A percentile compares a stretch with the other conserved stretches of the same genome.
Conservation (phyloP, 2,329 filamentous ascomycete species). For the Celoporthe dispersa region DNA sequence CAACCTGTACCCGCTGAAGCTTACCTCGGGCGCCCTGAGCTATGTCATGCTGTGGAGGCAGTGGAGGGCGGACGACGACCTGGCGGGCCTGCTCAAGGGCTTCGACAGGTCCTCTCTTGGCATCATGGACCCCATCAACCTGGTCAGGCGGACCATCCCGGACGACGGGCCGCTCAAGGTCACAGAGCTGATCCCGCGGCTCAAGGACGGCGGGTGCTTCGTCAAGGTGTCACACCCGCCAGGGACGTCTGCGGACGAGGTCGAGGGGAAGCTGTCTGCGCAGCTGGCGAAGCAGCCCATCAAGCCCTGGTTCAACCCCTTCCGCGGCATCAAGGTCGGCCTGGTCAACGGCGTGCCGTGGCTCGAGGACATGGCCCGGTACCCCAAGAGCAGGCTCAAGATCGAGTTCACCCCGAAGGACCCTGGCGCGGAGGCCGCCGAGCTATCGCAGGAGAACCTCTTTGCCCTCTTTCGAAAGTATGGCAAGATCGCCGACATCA, state of each 20-base stretch:
- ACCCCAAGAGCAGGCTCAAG: slow-evolving; percentile 75
- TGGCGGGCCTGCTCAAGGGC: slow-evolving; percentile 54
- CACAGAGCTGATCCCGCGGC: slow-evolving; percentile 78
- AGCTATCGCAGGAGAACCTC: slow-evolving; percentile 83
- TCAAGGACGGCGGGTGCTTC: slow-evolving; percentile 92
- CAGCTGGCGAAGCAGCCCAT: slow-evolving; percentile 72
- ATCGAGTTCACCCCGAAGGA: slow-evolving; percentile 82
- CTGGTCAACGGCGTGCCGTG: slow-evolving; percentile 85
- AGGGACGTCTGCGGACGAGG: slow-evolving; percentile 33
- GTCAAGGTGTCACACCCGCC: slow-evolving; percentile 74
- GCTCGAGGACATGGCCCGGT: slow-evolving; percentile 78
- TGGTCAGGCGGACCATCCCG: slow-evolving; percentile 67
- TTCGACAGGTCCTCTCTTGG: slow-evolving; percentile 57
- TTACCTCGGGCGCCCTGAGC: slow-evolving; percentile 45
- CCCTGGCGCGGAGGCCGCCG: slow-evolving; percentile 72
- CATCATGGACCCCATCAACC: slow-evolving; percentile 55
- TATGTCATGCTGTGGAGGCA: slow-evolving; percentile 48
- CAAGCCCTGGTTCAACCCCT: slow-evolving; percentile 89
- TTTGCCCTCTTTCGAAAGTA: slow-evolving; percentile 89
- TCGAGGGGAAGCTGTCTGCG: slow-evolving; percentile 53
- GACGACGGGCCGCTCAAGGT: slow-evolving; percentile 61
- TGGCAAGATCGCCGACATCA: slow-evolving; percentile 87
- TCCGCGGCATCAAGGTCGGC: slow-evolving; percentile 70
- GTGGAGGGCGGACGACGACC: slow-evolving; percentile 54
- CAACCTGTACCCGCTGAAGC: slow-evolving; percentile 83